phyloP scores from a whole-genome alignment of 2,329 filamentous ascomycete species.

The Cordyceps sp. region DNA sequence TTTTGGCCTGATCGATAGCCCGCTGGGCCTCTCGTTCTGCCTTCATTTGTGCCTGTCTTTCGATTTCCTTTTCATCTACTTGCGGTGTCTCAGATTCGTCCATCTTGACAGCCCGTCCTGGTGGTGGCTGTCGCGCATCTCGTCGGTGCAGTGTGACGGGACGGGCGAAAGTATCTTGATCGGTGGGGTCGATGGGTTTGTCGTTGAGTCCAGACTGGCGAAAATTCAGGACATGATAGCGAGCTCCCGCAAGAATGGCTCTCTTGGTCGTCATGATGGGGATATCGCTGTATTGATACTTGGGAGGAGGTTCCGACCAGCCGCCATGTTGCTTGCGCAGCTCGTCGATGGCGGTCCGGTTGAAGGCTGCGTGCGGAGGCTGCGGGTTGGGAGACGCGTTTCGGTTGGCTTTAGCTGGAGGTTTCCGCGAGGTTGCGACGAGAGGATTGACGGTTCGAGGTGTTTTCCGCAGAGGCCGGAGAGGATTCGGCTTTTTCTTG shows the following conservation, averaged over 20 bases:
- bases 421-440: slow-evolving; percentile 39
- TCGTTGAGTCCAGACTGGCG: slow-evolving; percentile 35
- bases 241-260: slow-evolving; percentile 59
- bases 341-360: slow-evolving; percentile 23
- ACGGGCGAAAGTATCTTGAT: slow-evolving; percentile 67
- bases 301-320: slow-evolving; percentile 37
- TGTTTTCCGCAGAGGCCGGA: slow-evolving; percentile 22
- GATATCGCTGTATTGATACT: slow-evolving; percentile 32
- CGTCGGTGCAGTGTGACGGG: slow-evolving; percentile 81
- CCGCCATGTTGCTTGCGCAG: slow-evolving; percentile 32
- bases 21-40: slow-evolving; percentile 74
- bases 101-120: slow-evolving; percentile 46
- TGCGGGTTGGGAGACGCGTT: slow-evolving; percentile 10
- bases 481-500: slow-evolving; percentile 15
- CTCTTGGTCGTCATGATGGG: slow-evolving; percentile 75
- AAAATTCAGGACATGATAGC: slow-evolving; percentile 79
- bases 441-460: slow-evolving; percentile 40
- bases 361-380: too few species aligned
- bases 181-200: slow-evolving; percentile 49
- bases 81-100: slow-evolving; percentile 28
- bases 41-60: slow-evolving; percentile 51
- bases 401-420: slow-evolving; percentile 8
- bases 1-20: slow-evolving; percentile 78
- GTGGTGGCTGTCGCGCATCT: slow-evolving; percentile 56
- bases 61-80: slow-evolving; percentile 40